A percentile compares a stretch with the other conserved stretches of the same genome.
Conservation (phyloP, 2,329 filamentous ascomycete species). For the Scopulariopsis brevicaulis region DNA sequence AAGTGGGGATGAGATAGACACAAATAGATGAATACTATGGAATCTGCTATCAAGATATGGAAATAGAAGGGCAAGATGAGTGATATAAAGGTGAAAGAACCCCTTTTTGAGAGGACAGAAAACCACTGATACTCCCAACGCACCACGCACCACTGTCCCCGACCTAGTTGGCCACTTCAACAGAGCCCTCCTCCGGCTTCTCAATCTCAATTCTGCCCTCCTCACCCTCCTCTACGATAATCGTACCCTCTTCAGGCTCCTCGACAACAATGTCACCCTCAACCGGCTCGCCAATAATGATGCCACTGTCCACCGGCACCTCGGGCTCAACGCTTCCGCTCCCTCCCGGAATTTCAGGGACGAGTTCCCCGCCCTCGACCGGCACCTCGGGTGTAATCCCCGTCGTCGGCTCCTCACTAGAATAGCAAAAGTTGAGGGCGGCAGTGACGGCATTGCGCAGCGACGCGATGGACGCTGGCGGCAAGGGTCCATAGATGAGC, state of each 20-base stretch:
- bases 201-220: not conserved
- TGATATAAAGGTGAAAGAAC: not conserved
- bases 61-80: not conserved
- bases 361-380: constrained; percentile 11
- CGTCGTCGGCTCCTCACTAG: constrained; percentile 13
- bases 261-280: not conserved
- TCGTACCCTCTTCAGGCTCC: not conserved
- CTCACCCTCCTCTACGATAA: not conserved
- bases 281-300: not conserved
- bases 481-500: constrained; percentile 8
- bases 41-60: not conserved
- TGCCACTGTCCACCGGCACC: not conserved
- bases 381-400: constrained; percentile 17
- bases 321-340: not conserved
- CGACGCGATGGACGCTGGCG: constrained; percentile 8
- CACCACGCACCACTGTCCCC: not conserved
- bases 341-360: constrained; percentile 5
- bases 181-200: not conserved
- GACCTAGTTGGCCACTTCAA: not conserved
- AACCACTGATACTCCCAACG: not conserved
- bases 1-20: not conserved
- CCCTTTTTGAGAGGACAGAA: not conserved
- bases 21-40: not conserved
- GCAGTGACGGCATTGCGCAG: constrained; percentile 10
- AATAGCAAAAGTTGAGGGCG: constrained; percentile 9